These are phyloP conservation scores for Clitoria ternatea DNA, from an alignment of 306 rosid genomes.

Conservation along the genomic window DNA sequence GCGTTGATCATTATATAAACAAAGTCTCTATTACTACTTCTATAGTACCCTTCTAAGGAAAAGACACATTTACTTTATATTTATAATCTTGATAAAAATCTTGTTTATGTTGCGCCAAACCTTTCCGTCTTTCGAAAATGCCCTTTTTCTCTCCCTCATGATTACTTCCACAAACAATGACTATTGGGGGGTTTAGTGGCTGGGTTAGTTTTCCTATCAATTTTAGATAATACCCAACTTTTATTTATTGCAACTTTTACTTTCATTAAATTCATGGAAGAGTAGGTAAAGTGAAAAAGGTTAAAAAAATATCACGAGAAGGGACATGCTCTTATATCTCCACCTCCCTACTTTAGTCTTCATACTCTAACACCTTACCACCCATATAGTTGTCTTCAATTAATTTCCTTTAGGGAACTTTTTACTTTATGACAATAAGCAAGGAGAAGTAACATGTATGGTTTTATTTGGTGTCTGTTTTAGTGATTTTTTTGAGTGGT, in stretches of 20 bases:
- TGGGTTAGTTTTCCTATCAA: constrained; percentile 25
- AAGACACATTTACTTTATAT: constrained; percentile 31
- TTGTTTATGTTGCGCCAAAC: constrained; percentile 3
- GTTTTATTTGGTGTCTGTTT: not conserved
- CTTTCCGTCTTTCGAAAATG: constrained; percentile 31
- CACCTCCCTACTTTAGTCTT: not conserved
- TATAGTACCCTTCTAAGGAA: constrained; percentile 6
- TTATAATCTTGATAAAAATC: constrained; percentile 21
- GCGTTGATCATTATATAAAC: constrained; percentile 20
- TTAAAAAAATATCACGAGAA: constrained; percentile 12
- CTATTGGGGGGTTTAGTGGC: constrained; percentile 27
- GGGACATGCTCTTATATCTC: constrained; percentile 1
- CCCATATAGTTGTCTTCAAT: not conserved
- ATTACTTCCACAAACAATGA: constrained; percentile 38
- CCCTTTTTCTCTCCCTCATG: constrained; percentile 22
- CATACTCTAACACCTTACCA: not conserved
- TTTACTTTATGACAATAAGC: no score
- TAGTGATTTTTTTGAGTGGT: constrained; percentile 27
- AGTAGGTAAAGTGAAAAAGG: not conserved
- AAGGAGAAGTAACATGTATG: not conserved
- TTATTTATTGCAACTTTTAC: constrained; percentile 28
- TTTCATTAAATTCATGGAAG: constrained; percentile 19
- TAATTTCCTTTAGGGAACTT: not conserved
- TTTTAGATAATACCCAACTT: constrained; percentile 10
- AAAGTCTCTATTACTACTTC: not conserved